Evolutionary conservation across 805 yeast genomes (phyloP), one percentile per base, ranked within the genome.

Genomic region (Sungouiozyma ichnusensis): DNA sequence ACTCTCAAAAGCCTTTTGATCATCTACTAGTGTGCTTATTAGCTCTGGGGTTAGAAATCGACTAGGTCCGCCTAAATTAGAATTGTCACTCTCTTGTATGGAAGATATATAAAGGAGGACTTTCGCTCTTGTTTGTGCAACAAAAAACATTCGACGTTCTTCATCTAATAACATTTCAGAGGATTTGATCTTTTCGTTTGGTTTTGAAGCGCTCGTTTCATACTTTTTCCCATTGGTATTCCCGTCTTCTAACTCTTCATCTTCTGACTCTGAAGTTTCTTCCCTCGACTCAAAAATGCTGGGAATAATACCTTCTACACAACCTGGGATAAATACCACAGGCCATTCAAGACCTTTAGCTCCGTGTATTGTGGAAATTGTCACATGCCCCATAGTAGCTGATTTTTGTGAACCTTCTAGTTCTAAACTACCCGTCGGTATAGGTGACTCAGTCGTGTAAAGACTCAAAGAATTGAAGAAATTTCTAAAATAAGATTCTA

Each of bases 341-440:
- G 95, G 90, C 97, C 97, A 90, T 57, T 90, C 98, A 2, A 88
- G 67, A 1, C 98, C 98, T 58, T 90, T 90, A 1, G 97, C 78
- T 0, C 87, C 85, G 57, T 90, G 98, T 11, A 90, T 81, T 0
- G 97, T 92, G 0, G 94, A 81, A 0, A 90, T 62, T 0, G 73
- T 62, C 1, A 77, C 70, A n/a, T 51, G 52, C 1, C 64, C 68
- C 3, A 44, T 44, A 4, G 45, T 47, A 14, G 47, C 49, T 29
- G 42, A 43, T 16, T 42, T 43, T 3, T 48, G 51, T 5, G 46
- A 40, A 14, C 49, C 51, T 7, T 51, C 41, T 20, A 46, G 47
- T 11, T 38, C 40, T n/a, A 35, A 39, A 5, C n/a, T 14, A 8
- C 36, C 43, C 6, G 29, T 24, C 11, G 29, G 29, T 7, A 11